phyloP scores from a whole-genome alignment of 495 filamentous ascomycete genomes.

The Antarctomyces pellizariae region DNA sequence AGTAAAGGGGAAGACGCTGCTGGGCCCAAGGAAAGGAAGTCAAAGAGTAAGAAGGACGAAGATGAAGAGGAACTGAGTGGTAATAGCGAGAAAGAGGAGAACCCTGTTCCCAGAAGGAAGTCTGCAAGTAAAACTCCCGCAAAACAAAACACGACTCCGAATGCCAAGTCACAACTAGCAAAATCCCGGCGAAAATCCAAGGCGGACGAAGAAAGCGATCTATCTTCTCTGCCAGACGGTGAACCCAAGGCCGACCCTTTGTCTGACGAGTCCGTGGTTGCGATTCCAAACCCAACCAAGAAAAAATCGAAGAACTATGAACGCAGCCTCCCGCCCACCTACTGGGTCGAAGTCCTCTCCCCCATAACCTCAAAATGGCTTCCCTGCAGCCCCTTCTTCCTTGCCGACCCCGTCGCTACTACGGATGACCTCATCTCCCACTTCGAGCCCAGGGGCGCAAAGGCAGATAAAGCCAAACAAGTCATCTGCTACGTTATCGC shows the following conservation, averaged over 20 bases:
- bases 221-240: too few relatives aligned
- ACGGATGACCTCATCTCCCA: constrained; percentile 45
- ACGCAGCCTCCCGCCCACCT: constrained; percentile 57
- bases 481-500: constrained; percentile 82
- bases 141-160: too few relatives aligned
- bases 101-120: too few relatives aligned
- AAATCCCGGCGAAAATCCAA: too few relatives aligned
- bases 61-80: constrained; percentile 8
- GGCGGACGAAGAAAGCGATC: too few relatives aligned
- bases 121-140: too few relatives aligned
- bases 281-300: too few relatives aligned
- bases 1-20: constrained; percentile 55
- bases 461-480: constrained; percentile 67
- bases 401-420: constrained; percentile 38
- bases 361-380: constrained; percentile 55
- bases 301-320: constrained; percentile 26
- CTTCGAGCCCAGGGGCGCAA: constrained; percentile 63
- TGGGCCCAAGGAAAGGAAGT: constrained; percentile 12
- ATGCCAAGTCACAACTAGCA: too few relatives aligned
- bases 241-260: too few relatives aligned
- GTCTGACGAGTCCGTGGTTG: constrained; percentile 20
- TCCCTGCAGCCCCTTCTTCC: constrained; percentile 50
- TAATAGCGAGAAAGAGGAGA: too few relatives aligned
- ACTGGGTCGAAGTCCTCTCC: constrained; percentile 82
- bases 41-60: constrained; percentile 3